Evolutionary conservation across 208 protist genomes (phyloP).

Genomic region (Polymyxa betae): DNA sequence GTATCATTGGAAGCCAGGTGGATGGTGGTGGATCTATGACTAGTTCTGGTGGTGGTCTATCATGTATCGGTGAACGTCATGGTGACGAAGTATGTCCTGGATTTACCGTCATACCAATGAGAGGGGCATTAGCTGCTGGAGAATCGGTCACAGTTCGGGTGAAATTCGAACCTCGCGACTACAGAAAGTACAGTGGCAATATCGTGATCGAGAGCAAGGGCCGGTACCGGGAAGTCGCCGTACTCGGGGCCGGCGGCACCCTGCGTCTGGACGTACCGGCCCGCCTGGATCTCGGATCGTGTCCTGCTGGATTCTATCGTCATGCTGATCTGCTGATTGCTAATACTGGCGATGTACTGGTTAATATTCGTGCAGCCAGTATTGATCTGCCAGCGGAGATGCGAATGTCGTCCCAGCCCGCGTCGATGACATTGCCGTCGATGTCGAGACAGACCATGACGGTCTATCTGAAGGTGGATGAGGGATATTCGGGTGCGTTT

Average conservation of each 20-base stretch:
- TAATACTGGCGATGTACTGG: slow-evolving; percentile 6
- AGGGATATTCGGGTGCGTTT: neutral
- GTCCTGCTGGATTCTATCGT: neutral
- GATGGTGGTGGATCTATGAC: neutral
- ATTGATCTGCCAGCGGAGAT: neutral
- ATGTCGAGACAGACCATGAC: neutral
- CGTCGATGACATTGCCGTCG: neutral
- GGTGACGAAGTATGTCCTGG: neutral
- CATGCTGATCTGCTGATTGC: neutral
- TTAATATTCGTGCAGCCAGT: neutral
- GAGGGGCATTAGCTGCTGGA: slow-evolving; percentile 10
- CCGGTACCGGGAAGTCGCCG: neutral
- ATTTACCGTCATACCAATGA: neutral
- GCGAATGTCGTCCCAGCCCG: neutral
- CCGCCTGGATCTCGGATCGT: neutral
- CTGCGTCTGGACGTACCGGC: neutral
- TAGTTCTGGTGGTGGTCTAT: neutral
- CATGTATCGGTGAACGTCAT: neutral
- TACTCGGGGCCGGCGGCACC: slow-evolving; percentile 13
- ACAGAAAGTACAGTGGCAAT: neutral
- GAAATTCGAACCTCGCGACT: slow-evolving; percentile 14
- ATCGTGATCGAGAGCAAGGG: slow-evolving; percentile 50
- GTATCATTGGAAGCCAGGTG: neutral
- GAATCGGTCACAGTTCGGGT: neutral
- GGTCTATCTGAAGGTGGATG: neutral